Percentiles rank a stretch among this genome's conserved stretches.
Evolutionary conservation across 2,329 filamentous ascomycete species (phyloP).

Genomic region (Penicillium olsonii): DNA sequence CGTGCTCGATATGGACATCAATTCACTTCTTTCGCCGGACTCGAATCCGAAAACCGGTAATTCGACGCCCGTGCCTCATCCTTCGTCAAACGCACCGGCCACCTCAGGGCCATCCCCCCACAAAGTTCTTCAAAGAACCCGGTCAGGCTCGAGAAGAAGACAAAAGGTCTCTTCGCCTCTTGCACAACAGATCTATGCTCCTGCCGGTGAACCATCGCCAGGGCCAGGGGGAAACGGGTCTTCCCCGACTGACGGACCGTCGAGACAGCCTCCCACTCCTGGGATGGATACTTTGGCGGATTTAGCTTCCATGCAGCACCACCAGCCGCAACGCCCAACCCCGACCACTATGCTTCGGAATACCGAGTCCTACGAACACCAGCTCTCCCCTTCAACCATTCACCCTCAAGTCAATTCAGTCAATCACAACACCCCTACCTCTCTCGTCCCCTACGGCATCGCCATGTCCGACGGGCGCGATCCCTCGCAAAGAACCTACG

Average conservation of each 20-base stretch:
- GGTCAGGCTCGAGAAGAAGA: constrained; percentile 34
- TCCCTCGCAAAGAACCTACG: constrained; percentile 42
- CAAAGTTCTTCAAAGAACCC: constrained; percentile 40
- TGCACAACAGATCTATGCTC: constrained; percentile 44
- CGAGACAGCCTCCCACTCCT: constrained; percentile 45
- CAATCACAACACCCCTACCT: constrained; percentile 41
- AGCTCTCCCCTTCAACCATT: constrained; percentile 46
- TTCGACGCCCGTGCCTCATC: constrained; percentile 31
- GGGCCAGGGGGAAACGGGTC: constrained; percentile 36
- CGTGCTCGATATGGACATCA: constrained; percentile 46
- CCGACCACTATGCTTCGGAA: constrained; percentile 38
- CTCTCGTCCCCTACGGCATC: constrained; percentile 47
- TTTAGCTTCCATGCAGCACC: constrained; percentile 50
- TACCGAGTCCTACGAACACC: constrained; percentile 45
- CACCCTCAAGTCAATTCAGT: constrained; percentile 41
- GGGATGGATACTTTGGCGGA: constrained; percentile 54
- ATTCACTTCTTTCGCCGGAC: constrained; percentile 49
- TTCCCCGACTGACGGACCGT: constrained; percentile 36
- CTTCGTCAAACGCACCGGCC: constrained; percentile 28
- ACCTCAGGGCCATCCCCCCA: constrained; percentile 34
- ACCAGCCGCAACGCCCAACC: constrained; percentile 44
- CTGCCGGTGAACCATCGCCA: constrained; percentile 42
- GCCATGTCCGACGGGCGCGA: constrained; percentile 47
- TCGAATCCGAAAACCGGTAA: constrained; percentile 41
- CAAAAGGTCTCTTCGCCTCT: constrained; percentile 45